These are phyloP conservation scores for Phaeodactylum tricornutum DNA, from an alignment of 108 stramenopile genomes.

Conservation along the genomic window DNA sequence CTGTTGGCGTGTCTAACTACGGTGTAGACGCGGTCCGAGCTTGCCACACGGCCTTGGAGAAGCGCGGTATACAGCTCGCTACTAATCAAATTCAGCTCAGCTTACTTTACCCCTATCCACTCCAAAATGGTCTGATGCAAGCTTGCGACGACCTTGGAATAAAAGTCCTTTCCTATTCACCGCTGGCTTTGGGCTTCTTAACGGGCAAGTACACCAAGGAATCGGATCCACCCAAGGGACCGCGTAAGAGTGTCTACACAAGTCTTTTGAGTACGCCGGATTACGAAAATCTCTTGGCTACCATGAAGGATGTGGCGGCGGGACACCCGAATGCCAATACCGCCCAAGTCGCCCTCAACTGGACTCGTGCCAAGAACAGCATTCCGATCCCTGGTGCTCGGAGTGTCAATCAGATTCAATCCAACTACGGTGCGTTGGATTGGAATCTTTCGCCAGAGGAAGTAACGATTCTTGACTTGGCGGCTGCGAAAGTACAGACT, in stretches of 20 bases:
- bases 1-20: constrained; percentile 64
- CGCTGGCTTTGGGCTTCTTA: constrained; percentile 56
- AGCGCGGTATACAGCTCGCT: constrained; percentile 46
- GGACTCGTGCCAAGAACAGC: constrained; percentile 51
- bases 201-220: constrained; percentile 46
- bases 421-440: constrained; percentile 42
- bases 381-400: constrained; percentile 65
- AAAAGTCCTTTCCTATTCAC: constrained; percentile 51
- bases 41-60: constrained; percentile 38
- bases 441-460: constrained; percentile 42
- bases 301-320: constrained; percentile 30
- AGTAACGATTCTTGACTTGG: constrained; percentile 33
- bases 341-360: constrained; percentile 60
- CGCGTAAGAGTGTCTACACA: constrained; percentile 38
- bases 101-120: constrained; percentile 42
- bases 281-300: constrained; percentile 18
- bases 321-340: constrained; percentile 22
- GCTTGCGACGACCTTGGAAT: constrained; percentile 57
- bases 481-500: constrained; percentile 26
- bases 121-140: constrained; percentile 49
- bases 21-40: constrained; percentile 57
- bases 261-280: constrained; percentile 27
- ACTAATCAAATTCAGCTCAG: constrained; percentile 66
- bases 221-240: constrained; percentile 30
- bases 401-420: constrained; percentile 37